Conservation (phyloP, 225 moss, liverwort and hornwort species). For the Pleurozium schreberi region DNA sequence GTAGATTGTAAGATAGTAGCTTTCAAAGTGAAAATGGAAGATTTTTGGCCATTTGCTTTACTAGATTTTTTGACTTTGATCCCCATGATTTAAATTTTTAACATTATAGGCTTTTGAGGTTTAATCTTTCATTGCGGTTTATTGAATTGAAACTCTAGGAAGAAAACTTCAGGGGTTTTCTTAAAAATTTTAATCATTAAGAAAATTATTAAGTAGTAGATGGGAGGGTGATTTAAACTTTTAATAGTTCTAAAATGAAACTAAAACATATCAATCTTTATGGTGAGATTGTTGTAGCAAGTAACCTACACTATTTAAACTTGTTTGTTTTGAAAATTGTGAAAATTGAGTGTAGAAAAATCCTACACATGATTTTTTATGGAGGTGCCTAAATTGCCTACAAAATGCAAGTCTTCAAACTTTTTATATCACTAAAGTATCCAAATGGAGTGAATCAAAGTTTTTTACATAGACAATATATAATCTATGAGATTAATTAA, state of each 20-base stretch:
- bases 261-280: not conserved
- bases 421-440: not conserved
- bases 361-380: not conserved
- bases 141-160: not conserved
- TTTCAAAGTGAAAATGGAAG: not conserved
- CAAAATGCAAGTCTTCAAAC: not conserved
- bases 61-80: not conserved
- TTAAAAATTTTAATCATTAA: not conserved
- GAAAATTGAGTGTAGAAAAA: not conserved
- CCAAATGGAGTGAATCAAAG: not conserved
- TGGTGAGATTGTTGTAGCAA: not conserved
- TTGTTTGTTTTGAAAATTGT: not conserved
- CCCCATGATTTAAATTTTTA: not conserved
- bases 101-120: accelerated
- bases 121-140: not conserved
- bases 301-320: accelerated
- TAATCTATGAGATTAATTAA: not conserved
- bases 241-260: not conserved
- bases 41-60: not conserved
- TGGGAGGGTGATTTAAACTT: accelerated
- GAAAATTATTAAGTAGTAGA: not conserved
- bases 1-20: not conserved
- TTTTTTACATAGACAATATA: not conserved
- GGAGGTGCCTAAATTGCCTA: accelerated
- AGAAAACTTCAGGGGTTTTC: not conserved